Evolutionary conservation across 202 grass and related monocot species (phyloP).

Genomic region (Setaria italica): DNA sequence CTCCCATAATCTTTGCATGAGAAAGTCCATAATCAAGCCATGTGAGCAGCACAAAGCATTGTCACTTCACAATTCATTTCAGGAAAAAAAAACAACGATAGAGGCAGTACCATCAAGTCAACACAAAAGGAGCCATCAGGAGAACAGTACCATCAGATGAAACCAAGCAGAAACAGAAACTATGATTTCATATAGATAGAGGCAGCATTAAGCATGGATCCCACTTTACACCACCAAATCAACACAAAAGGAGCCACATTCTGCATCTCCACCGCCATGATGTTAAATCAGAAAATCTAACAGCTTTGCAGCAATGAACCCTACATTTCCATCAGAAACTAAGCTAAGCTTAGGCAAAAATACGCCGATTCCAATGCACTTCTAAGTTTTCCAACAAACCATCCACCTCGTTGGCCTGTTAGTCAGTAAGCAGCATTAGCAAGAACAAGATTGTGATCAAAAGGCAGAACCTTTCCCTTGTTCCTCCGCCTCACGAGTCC

Average conservation of each 20-base stretch:
- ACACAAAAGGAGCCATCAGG: not conserved
- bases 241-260: slow-evolving; percentile 43
- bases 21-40: not conserved
- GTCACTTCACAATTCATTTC: not conserved
- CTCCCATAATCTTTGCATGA: not conserved
- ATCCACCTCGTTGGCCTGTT: slow-evolving; percentile 30
- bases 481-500: not conserved
- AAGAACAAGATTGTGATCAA: slow-evolving; percentile 22
- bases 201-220: not conserved
- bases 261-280: not conserved
- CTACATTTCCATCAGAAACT: slow-evolving; percentile 38
- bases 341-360: slow-evolving; percentile 32
- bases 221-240: slow-evolving; percentile 12
- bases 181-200: not conserved
- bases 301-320: not conserved
- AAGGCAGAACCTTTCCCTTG: slow-evolving; percentile 34
- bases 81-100: not conserved
- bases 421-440: slow-evolving; percentile 11
- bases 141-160: not conserved
- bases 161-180: not conserved
- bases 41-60: not conserved
- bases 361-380: not conserved
- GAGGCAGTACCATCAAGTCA: not conserved
- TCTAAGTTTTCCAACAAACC: slow-evolving; percentile 8
- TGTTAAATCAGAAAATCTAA: not conserved